Conservation (phyloP, 176 grass and related monocot genomes). For the Elaeis guineensis region DNA sequence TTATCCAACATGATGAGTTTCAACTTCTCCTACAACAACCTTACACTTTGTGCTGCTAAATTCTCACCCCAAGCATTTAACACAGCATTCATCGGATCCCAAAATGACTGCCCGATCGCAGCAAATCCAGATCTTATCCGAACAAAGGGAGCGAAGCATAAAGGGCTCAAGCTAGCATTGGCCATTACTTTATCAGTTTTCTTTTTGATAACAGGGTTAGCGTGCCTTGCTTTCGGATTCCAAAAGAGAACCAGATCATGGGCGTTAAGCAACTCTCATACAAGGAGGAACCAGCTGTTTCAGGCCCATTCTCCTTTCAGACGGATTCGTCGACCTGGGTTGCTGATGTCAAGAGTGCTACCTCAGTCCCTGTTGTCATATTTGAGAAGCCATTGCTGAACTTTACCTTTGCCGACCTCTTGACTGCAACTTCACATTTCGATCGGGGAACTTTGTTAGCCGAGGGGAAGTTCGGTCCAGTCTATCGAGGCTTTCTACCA, state of each 20-base stretch:
- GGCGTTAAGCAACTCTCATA: conserved; percentile 55
- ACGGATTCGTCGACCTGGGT: conserved; percentile 89
- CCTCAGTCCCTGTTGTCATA: conserved; percentile 77
- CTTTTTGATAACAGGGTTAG: conserved; percentile 40
- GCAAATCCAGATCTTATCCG: conserved; percentile 50
- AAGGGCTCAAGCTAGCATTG: conserved; percentile 42
- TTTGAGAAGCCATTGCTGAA: conserved; percentile 91
- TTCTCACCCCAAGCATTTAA: conserved; percentile 45
- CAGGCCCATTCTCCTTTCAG: conserved; percentile 73
- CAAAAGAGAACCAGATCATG: conserved; percentile 30
- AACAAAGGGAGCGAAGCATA: conserved; percentile 21
- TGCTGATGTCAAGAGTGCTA: conserved; percentile 85
- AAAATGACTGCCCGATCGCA: conserved; percentile 86
- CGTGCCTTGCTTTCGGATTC: conserved; percentile 42
- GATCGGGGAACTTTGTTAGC: conserved; percentile 81
- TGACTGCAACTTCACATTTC: conserved; percentile 74
- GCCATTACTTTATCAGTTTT: conserved; percentile 50
- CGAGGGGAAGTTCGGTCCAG: conserved; percentile 85
- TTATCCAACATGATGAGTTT: conserved; percentile 46
- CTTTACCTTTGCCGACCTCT: conserved; percentile 77
- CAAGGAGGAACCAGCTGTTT: conserved; percentile 55
- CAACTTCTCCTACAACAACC: conserved; percentile 99
- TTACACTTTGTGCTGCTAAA: conserved; percentile 70
- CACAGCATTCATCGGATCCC: conserved; percentile 56
- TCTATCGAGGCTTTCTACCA: conserved; percentile 81